A percentile compares a stretch with the other conserved stretches of the same genome.
Evolutionary conservation across 257 asterid species (phyloP).

Genomic region (Sherardia arvensis): DNA sequence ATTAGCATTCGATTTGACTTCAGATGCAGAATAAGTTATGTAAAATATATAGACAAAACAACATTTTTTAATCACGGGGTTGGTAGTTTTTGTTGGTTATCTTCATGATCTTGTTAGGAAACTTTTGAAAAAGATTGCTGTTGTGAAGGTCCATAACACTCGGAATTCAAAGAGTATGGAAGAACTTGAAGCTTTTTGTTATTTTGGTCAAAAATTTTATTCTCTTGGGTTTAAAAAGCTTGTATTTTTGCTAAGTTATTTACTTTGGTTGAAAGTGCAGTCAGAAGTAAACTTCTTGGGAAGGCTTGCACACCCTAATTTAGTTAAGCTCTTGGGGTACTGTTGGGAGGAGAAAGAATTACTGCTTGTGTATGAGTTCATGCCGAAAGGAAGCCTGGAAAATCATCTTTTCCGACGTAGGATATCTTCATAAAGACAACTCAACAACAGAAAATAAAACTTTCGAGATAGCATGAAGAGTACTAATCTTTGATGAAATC

Average conservation of each 20-base stretch:
- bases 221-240: neutral
- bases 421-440: conserved; percentile 10
- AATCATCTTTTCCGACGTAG: conserved; percentile 47
- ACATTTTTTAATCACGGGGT: neutral
- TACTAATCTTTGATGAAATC: neutral
- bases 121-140: neutral
- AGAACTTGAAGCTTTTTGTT: neutral
- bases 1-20: too few species aligned
- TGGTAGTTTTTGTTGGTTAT: neutral
- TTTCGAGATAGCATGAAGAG: neutral
- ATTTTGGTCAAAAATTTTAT: neutral
- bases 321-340: conserved; percentile 37
- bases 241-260: neutral
- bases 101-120: neutral
- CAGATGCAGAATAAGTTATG: neutral
- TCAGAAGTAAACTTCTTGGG: conserved; percentile 39
- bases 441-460: neutral
- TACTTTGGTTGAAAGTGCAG: conserved; percentile 25
- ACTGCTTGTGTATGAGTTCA: conserved; percentile 36
- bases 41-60: too few species aligned
- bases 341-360: conserved; percentile 34
- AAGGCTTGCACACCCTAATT: conserved; percentile 43
- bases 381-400: conserved; percentile 42
- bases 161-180: neutral
- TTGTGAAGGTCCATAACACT: neutral